These are phyloP conservation scores for Colletotrichum coccodes DNA, from an alignment of 2,329 filamentous ascomycete species.

Conservation along the genomic window DNA sequence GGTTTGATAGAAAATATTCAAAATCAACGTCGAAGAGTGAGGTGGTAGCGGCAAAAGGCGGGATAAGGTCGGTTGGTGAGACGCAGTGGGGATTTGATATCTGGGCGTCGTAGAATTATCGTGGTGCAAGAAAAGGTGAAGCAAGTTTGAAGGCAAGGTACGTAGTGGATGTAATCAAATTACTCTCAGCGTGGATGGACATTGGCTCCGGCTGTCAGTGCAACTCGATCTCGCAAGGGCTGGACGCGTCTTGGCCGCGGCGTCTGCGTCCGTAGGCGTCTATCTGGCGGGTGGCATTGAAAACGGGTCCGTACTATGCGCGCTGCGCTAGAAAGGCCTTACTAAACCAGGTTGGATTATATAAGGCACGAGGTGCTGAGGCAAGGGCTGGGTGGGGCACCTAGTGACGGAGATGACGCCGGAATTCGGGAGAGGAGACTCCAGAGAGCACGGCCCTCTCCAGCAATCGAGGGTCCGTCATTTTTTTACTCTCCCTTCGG, in stretches of 20 bases:
- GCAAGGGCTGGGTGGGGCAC: not conserved
- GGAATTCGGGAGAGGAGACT: not conserved
- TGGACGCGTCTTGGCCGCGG: conserved; percentile 8
- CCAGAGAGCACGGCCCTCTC: not conserved
- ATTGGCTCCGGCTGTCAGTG: not conserved
- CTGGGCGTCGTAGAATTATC: not conserved
- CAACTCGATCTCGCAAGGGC: not conserved
- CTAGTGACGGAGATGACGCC: not conserved
- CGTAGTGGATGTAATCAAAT: not conserved
- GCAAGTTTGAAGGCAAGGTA: not conserved
- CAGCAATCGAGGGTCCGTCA: not conserved
- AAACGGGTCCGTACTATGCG: not conserved
- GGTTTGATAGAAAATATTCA: not conserved
- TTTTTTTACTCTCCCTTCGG: not conserved
- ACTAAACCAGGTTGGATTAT: not conserved
- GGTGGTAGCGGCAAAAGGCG: not conserved
- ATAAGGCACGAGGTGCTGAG: not conserved
- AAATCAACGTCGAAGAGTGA: not conserved
- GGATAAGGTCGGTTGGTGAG: not conserved
- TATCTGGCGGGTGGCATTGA: not conserved
- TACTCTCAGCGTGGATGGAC: not conserved
- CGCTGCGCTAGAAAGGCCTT: not conserved
- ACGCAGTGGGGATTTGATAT: not conserved
- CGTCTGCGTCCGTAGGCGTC: not conserved
- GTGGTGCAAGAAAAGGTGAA: not conserved